Evolutionary conservation across 2,329 filamentous ascomycete genomes (phyloP).

Genomic region (Arthrobotrys conoides): DNA sequence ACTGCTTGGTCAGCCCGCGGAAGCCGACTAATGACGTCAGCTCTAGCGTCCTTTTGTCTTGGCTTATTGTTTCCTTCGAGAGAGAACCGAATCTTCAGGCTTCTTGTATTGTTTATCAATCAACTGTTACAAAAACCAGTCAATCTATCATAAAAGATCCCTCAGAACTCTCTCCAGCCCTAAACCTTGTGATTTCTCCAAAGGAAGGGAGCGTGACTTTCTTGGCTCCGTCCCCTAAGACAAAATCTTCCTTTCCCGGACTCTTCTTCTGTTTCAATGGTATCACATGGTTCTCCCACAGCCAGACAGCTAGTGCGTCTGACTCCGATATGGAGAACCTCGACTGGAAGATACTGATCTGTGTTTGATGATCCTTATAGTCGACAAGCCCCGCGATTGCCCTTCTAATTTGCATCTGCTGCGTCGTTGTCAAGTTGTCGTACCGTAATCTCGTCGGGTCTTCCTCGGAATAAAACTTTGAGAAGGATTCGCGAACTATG

Average conservation of each 20-base stretch:
- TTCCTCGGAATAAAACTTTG: neutral
- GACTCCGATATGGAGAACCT: neutral
- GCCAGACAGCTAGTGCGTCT: neutral
- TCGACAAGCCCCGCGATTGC: neutral
- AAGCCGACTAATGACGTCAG: too few species aligned
- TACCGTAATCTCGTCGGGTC: neutral
- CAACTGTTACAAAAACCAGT: neutral
- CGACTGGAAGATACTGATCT: neutral
- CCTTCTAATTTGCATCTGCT: neutral
- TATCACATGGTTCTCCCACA: slow-evolving; percentile 1
- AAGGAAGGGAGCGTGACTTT: neutral
- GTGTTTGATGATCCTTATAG: neutral
- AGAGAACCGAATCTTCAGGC: too few species aligned
- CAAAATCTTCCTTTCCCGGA: neutral
- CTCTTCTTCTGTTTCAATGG: neutral
- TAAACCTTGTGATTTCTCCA: neutral
- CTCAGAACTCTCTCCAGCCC: neutral
- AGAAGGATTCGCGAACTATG: neutral
- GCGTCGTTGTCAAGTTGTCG: neutral
- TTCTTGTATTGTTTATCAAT: too few species aligned
- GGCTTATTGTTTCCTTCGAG: too few species aligned
- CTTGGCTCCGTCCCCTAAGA: neutral
- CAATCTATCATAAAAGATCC: neutral
- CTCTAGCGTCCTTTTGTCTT: too few species aligned
- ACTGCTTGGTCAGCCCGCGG: too few species aligned